These are phyloP conservation scores for Vitis rupestris DNA, from an alignment of 164 flowering plant species.

Conservation along the genomic window DNA sequence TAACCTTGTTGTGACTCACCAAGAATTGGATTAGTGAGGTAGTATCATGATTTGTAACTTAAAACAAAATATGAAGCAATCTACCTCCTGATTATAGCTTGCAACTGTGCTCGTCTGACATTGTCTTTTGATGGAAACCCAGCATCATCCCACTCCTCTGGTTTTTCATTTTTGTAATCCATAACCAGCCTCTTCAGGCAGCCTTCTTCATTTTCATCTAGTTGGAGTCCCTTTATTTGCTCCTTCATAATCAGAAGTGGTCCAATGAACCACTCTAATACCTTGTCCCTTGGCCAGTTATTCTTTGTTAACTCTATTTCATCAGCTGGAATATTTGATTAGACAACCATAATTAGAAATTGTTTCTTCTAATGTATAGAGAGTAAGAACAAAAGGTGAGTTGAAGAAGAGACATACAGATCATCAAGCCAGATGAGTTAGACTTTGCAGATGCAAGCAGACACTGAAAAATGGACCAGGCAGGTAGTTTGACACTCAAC, in stretches of 20 bases:
- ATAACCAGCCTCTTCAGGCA: constrained; percentile 58
- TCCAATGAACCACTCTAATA: constrained; percentile 81
- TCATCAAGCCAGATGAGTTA: constrained; percentile 59
- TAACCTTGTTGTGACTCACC: too few relatives aligned
- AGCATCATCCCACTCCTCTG: constrained; percentile 71
- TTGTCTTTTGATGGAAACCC: constrained; percentile 65
- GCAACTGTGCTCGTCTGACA: constrained; percentile 79
- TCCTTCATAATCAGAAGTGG: constrained; percentile 85
- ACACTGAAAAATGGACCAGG: constrained; percentile 81
- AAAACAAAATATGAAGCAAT: neutral
- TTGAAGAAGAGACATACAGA: constrained; percentile 43
- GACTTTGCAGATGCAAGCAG: constrained; percentile 73
- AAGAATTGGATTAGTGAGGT: too few relatives aligned
- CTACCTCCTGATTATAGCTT: constrained; percentile 83
- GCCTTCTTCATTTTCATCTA: constrained; percentile 62
- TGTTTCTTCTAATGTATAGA: neutral
- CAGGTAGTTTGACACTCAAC: constrained; percentile 64
- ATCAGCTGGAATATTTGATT: constrained; percentile 48
- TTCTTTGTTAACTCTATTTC: constrained; percentile 53
- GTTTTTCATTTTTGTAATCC: constrained; percentile 47
- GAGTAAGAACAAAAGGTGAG: neutral
- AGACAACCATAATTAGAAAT: neutral
- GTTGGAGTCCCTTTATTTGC: constrained; percentile 64
- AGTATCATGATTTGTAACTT: too few relatives aligned
- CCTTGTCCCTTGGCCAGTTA: constrained; percentile 68